Base-by-base conservation (phyloP, 2,329 filamentous ascomycete species). In the Fusarium sororula region DNA sequence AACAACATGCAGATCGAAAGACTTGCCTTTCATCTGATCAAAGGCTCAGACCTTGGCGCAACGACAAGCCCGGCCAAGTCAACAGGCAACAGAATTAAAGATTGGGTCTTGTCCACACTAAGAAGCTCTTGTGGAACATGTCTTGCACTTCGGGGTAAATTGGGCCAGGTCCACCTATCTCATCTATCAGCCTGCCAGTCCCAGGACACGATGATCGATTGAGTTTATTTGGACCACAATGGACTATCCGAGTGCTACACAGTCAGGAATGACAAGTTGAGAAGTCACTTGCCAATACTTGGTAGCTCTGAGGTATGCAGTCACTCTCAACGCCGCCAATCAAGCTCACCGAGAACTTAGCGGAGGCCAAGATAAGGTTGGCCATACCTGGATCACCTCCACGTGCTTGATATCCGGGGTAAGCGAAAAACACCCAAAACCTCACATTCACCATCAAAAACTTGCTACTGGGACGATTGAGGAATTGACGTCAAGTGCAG, bases 51-150 rank as follows among this genome's bases (percentile, higher is more conserved):
- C 15, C 69, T 73, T 67, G 42, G 70, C 53, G 5, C 24, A 28
- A 41, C 9, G 39, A 44, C 18, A 60, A 60, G 51, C n/a, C 26
- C 24, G 18, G 57, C 53, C 54, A 45, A 67, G 55, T 28, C 20
- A 60, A 28, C 37, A 75, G 73, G 73, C 73, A 75, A 15, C 66
- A 59, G 53, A 75, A 74, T 75, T 68, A 68, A 74, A 68, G 11
- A 73, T 32, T 53, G 71, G 66, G 66, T 62, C 57, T 26, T 57
- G 17, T 66, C 45, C 56, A 58, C 48, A 47, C 48, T 44, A 70
- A 73, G 65, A 61, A 32, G 22, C 17, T n/a, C 35, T 24, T 54
- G 35, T 35, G 59, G 35, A 41, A 35, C 24, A 28, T 58, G 13
- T 32, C 38, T 45, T 67, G 35, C 7, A 45, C 26, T 26, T 68